Percentiles rank a stretch among this genome's conserved stretches.
Evolutionary conservation across 371 early-diverging fungal genomes (phyloP).

Genomic region (Mucor indicus): DNA sequence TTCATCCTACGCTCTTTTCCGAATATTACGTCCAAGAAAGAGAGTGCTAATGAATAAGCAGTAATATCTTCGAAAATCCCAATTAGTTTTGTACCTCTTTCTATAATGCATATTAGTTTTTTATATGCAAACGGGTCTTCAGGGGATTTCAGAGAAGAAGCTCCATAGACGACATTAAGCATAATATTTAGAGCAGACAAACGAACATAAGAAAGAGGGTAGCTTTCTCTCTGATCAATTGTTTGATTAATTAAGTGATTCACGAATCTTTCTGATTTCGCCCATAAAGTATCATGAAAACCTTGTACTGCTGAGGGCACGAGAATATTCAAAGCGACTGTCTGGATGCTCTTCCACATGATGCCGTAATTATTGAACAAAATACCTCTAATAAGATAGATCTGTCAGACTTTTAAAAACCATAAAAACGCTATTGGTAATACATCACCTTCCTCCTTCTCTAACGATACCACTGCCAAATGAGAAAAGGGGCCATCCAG

Average conservation of each 20-base stretch:
- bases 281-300: neutral
- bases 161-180: constrained; percentile 4
- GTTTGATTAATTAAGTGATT: constrained; percentile 7
- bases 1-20: constrained; percentile 4
- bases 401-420: neutral
- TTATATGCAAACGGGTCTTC: constrained; percentile 12
- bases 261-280: constrained; percentile 1
- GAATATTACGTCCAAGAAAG: constrained; percentile 12
- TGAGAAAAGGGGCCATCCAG: constrained; percentile 9
- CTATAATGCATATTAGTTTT: neutral
- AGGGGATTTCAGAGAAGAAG: neutral
- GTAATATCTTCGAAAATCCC: neutral
- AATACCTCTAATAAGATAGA: constrained; percentile 1
- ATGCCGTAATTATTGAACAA: neutral
- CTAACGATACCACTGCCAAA: constrained; percentile 9
- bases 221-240: neutral
- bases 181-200: constrained; percentile 7
- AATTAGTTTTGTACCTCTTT: neutral
- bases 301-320: constrained; percentile 4
- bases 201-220: constrained; percentile 7
- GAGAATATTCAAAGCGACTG: neutral
- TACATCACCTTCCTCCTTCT: constrained; percentile 14
- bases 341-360: constrained; percentile 12
- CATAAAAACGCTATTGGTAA: too few species aligned
- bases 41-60: constrained; percentile 6